Evolutionary conservation across 192 early-diverging fungal genomes (phyloP).

Genomic region (Piromyces finnis): DNA sequence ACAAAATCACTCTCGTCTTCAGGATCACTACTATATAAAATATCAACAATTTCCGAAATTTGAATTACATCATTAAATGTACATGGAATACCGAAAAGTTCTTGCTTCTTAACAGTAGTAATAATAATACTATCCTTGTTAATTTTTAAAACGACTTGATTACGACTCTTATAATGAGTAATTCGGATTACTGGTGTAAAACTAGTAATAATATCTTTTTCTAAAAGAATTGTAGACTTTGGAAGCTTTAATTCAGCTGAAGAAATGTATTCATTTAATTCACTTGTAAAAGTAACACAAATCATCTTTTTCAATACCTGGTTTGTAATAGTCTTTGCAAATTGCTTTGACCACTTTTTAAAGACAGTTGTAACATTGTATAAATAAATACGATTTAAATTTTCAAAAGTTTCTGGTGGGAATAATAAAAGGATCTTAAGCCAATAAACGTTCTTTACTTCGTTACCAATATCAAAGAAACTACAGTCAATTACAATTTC

Average conservation of each 20-base stretch:
- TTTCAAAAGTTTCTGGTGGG: conserved; percentile 40
- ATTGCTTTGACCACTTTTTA: conserved; percentile 44
- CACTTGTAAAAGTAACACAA: conserved; percentile 45
- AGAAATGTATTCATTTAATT: conserved; percentile 57
- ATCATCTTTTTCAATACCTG: conserved; percentile 37
- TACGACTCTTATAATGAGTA: conserved; percentile 36
- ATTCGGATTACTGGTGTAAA: conserved; percentile 51
- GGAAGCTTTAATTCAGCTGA: conserved; percentile 57
- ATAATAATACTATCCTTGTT: conserved; percentile 69
- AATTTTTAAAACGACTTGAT: conserved; percentile 68
- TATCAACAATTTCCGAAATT: conserved; percentile 62
- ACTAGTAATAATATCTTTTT: conserved; percentile 7
- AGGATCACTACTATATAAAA: conserved; percentile 19
- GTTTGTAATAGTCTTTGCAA: conserved; percentile 15
- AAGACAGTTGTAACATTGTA: conserved; percentile 70
- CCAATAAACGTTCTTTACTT: conserved; percentile 56
- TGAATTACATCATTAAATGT: conserved; percentile 75
- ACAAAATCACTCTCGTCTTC: conserved; percentile 53
- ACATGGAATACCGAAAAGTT: conserved; percentile 50
- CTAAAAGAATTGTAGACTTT: conserved; percentile 8
- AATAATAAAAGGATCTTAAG: conserved; percentile 51
- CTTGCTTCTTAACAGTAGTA: conserved; percentile 48
- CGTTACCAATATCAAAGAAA: conserved; percentile 59
- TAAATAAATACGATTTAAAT: conserved; percentile 50
- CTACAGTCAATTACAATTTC: conserved; percentile 73